These are phyloP conservation scores for Fusarium sp. DNA, from an alignment of 2,329 filamentous ascomycete genomes.

Conservation along the genomic window DNA sequence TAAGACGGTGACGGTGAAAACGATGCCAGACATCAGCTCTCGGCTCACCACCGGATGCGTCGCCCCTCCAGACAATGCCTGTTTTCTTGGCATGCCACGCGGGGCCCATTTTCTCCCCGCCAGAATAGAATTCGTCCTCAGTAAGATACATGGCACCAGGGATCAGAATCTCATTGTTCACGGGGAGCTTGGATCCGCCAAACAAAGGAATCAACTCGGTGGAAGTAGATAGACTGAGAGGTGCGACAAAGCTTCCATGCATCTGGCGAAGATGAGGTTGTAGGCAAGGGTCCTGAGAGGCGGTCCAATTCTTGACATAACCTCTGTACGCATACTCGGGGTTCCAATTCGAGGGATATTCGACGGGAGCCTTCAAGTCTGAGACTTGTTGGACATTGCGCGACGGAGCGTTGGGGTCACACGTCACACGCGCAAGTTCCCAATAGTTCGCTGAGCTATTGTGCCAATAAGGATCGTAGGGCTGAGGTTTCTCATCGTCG, in stretches of 20 bases:
- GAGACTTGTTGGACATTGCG: conserved; percentile 53
- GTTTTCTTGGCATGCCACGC: conserved; percentile 70
- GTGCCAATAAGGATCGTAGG: conserved; percentile 64
- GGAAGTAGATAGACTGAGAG: conserved; percentile 64
- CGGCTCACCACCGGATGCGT: conserved; percentile 70
- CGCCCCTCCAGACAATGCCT: conserved; percentile 73
- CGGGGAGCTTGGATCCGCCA: conserved; percentile 71
- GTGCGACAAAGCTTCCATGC: conserved; percentile 70
- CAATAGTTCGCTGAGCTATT: conserved; percentile 66
- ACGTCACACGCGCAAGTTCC: conserved; percentile 69
- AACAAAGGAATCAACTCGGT: conserved; percentile 71
- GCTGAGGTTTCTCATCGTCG: conserved; percentile 52
- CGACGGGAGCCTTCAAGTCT: conserved; percentile 51
- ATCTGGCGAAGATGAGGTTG: conserved; percentile 65
- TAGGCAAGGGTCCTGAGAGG: conserved; percentile 69
- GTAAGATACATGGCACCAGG: conserved; percentile 75
- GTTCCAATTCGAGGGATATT: conserved; percentile 53
- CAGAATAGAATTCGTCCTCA: conserved; percentile 69
- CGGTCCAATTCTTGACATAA: conserved; percentile 70
- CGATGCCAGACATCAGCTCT: conserved; percentile 71
- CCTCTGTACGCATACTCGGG: conserved; percentile 59
- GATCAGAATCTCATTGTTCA: conserved; percentile 75
- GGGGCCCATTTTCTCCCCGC: conserved; percentile 66
- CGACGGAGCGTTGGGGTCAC: conserved; percentile 67
- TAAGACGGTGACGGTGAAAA: conserved; percentile 79